Evolutionary conservation across 306 rosid genomes (phyloP).

Genomic region (Cotoneaster glaucophyllus): DNA sequence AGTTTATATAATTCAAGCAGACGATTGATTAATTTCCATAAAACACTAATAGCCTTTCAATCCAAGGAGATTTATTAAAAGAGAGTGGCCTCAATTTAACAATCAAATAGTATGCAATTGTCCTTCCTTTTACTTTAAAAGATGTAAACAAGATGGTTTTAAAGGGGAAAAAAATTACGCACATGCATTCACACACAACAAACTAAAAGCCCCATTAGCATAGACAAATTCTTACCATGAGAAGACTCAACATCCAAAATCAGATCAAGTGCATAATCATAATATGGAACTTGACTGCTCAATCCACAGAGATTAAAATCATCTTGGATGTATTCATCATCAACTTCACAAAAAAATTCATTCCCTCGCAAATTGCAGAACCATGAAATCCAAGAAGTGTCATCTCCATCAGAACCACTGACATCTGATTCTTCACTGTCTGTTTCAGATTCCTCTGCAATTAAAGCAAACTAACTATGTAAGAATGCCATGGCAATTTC

Average conservation of each 20-base stretch:
- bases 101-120: neutral
- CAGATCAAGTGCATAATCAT: conserved; percentile 94
- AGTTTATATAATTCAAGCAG: neutral
- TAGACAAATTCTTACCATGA: conserved; percentile 52
- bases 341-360: conserved; percentile 95
- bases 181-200: neutral
- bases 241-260: conserved; percentile 97
- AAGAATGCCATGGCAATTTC: neutral
- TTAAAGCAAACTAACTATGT: conserved; percentile 13
- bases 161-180: neutral
- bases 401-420: conserved; percentile 95
- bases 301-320: conserved; percentile 92
- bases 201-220: neutral
- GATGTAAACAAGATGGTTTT: neutral
- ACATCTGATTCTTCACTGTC: conserved; percentile 97
- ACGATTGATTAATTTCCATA: neutral
- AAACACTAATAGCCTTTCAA: neutral
- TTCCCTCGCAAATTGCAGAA: conserved; percentile 97
- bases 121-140: neutral
- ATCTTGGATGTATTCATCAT: conserved; percentile 93
- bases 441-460: conserved; percentile 92
- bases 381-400: conserved; percentile 98
- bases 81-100: neutral
- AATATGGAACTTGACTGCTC: conserved; percentile 99
- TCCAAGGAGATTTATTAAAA: neutral